A percentile compares a stretch with the other conserved stretches of the same genome.
These are phyloP conservation scores for Cladosporium halotolerans DNA, from an alignment of 2,329 filamentous ascomycete species.

Conservation along the genomic window DNA sequence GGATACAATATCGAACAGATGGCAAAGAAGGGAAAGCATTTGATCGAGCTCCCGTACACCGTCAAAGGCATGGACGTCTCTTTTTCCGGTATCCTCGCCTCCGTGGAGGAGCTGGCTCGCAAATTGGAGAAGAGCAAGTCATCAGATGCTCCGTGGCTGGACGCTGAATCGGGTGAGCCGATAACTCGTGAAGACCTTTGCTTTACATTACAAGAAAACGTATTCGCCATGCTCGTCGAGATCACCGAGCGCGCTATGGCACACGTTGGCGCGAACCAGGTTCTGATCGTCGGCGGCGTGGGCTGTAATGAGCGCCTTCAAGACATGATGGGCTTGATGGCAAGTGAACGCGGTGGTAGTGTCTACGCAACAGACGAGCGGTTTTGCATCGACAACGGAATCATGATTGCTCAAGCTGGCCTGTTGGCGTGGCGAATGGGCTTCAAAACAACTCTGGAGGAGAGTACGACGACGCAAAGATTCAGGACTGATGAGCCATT, in stretches of 20 bases:
- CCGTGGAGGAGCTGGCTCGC: constrained; percentile 71
- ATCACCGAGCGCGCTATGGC: constrained; percentile 99
- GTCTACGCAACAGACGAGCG: constrained; percentile 94
- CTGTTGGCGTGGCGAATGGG: constrained; percentile 78
- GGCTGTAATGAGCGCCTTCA: constrained; percentile 92
- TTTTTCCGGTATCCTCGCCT: constrained; percentile 85
- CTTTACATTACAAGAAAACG: constrained; percentile 90
- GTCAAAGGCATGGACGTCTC: constrained; percentile 99
- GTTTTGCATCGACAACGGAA: constrained; percentile 98
- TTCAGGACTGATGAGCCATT: constrained; percentile 47
- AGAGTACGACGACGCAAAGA: constrained; percentile 62
- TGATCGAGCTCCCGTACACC: constrained; percentile 87
- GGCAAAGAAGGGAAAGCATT: constrained; percentile 62
- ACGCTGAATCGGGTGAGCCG: constrained; percentile 46
- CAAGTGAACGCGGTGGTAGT: constrained; percentile 75
- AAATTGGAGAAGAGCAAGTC: constrained; percentile 44
- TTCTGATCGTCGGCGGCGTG: constrained; percentile 91
- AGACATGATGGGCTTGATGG: constrained; percentile 98
- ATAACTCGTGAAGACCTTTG: constrained; percentile 82
- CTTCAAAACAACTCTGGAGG: constrained; percentile 66
- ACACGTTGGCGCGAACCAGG: constrained; percentile 84
- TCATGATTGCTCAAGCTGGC: constrained; percentile 98
- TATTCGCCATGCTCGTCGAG: constrained; percentile 95
- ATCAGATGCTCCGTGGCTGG: constrained; percentile 23
- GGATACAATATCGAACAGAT: constrained; percentile 98